Evolutionary conservation across 1,284 basidiomycete genomes (phyloP).

Genomic region (Malassezia nana): DNA sequence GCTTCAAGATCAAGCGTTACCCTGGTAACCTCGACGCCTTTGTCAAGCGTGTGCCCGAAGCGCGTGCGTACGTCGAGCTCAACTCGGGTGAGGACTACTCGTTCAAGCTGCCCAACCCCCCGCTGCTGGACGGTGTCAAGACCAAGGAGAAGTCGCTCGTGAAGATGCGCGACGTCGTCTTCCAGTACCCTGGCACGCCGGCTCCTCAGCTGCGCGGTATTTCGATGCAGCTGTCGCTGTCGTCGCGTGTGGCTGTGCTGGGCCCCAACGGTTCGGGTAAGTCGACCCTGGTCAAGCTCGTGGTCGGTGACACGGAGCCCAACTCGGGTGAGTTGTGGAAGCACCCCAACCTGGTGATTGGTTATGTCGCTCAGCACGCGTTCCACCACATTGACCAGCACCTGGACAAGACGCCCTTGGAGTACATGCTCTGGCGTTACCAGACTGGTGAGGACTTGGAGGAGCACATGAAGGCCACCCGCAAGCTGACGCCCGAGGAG

Average conservation of each 20-base stretch:
- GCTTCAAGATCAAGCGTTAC: slow-evolving; percentile 49
- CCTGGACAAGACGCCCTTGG: slow-evolving; percentile 48
- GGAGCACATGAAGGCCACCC: slow-evolving; percentile 45
- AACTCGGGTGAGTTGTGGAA: slow-evolving; percentile 47
- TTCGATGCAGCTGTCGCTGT: slow-evolving; percentile 47
- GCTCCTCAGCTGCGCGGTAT: slow-evolving; percentile 46
- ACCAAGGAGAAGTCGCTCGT: slow-evolving; percentile 49
- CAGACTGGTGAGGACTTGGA: slow-evolving; percentile 49
- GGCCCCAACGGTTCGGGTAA: slow-evolving; percentile 48
- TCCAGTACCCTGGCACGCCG: slow-evolving; percentile 47
- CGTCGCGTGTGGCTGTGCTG: slow-evolving; percentile 48
- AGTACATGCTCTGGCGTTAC: slow-evolving; percentile 50
- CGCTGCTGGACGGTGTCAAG: slow-evolving; percentile 49
- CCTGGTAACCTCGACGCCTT: slow-evolving; percentile 47
- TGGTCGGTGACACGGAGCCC: slow-evolving; percentile 48
- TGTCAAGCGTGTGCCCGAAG: slow-evolving; percentile 48
- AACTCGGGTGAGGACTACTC: slow-evolving; percentile 47
- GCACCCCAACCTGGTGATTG: slow-evolving; percentile 49
- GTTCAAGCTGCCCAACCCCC: slow-evolving; percentile 49
- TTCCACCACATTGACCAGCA: slow-evolving; percentile 50
- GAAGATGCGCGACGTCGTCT: slow-evolving; percentile 47
- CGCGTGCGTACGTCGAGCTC: slow-evolving; percentile 46
- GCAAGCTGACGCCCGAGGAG: slow-evolving; percentile 39
- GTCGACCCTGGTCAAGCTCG: slow-evolving; percentile 47
- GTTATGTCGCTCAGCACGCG: slow-evolving; percentile 49